Evolutionary conservation across 768 basidiomycete species (phyloP), one percentile per base, ranked within the genome.

Genomic region (Termitomyces sp.): DNA sequence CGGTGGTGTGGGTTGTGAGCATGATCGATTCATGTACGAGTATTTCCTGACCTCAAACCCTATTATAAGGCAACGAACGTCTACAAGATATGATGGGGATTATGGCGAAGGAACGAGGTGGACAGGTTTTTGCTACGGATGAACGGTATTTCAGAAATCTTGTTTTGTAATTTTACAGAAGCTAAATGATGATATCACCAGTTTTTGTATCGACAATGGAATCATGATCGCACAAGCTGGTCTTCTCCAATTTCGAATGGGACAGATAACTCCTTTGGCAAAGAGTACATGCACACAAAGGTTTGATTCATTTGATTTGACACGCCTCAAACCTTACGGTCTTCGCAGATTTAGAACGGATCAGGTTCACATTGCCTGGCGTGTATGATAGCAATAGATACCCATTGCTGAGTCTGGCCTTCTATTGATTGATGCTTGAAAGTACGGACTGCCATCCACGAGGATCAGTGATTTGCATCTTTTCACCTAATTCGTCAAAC

Each of bases 201-300:
- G 95, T 54, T 98, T 96, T 72, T 98, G 97, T 72, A 98, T 99
- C 59, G 97, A 99, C 70, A 99, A 99, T 64, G 97, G 97, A 1
- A 96, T 98, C 64, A 99, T 99, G 97, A 98, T 99, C 55, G 96
- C 97, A 2, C 97, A 99, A 67, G 97, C 97, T 6, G 97, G 97
- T 5, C 79, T 99, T 30, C 78, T 99, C 38, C 85, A 87, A 60
- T 94, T 85, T 70, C 82, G 97, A 2, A 98, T 95, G 94, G 97
- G 96, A 26, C 80, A 85, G 60, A 72, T 74, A 48, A 98, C 94
- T 0, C 80, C 88, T 2, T 67, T 98, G 30, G 70, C 79, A 28
- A 83, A 96, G 66, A 94, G 88, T 55, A 89, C 84, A 35, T 95
- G 93, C 66, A 98, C 95, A 7, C 97, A 99, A 74, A 81, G 96